These are phyloP conservation scores for Vachellia collinsii DNA, from an alignment of 306 rosid genomes.

Conservation along the genomic window DNA sequence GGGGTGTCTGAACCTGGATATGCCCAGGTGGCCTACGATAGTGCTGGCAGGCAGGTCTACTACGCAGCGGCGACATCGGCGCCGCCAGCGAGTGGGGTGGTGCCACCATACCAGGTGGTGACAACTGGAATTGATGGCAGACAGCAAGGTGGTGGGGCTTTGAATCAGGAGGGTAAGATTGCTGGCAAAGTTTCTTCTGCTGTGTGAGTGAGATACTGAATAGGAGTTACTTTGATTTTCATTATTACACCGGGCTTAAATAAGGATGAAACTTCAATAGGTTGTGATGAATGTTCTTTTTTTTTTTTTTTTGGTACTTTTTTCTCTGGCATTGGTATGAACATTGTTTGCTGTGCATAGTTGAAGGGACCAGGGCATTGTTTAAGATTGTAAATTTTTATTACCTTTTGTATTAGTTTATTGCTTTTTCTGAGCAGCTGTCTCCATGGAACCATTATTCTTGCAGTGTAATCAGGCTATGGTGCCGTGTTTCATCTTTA, in stretches of 20 bases:
- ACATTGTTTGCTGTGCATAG: constrained; percentile 56
- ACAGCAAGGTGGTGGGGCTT: constrained; percentile 33
- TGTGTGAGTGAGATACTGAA: constrained; percentile 37
- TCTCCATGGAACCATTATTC: constrained; percentile 4
- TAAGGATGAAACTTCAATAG: constrained; percentile 24
- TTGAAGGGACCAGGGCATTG: constrained; percentile 36
- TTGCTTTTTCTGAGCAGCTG: constrained; percentile 28
- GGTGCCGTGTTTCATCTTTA: background rate
- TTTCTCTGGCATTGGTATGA: constrained; percentile 36
- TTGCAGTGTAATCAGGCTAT: background rate
- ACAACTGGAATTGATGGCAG: constrained; percentile 50
- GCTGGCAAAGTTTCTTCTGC: constrained; percentile 44
- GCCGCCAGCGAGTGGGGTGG: constrained; percentile 34
- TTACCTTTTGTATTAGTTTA: constrained; percentile 36
- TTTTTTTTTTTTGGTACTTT: background rate
- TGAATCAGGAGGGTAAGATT: constrained; percentile 58
- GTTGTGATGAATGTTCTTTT: constrained; percentile 26
- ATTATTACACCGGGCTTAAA: constrained; percentile 1
- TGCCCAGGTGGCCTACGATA: constrained; percentile 54
- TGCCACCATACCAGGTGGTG: constrained; percentile 50
- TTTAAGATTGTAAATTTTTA: constrained; percentile 33
- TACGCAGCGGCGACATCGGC: constrained; percentile 36
- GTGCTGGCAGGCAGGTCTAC: constrained; percentile 55
- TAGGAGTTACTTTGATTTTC: constrained; percentile 21
- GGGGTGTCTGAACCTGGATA: constrained; percentile 51